These are phyloP conservation scores for Carpinus fangiana DNA, from an alignment of 306 rosid species.

Conservation along the genomic window DNA sequence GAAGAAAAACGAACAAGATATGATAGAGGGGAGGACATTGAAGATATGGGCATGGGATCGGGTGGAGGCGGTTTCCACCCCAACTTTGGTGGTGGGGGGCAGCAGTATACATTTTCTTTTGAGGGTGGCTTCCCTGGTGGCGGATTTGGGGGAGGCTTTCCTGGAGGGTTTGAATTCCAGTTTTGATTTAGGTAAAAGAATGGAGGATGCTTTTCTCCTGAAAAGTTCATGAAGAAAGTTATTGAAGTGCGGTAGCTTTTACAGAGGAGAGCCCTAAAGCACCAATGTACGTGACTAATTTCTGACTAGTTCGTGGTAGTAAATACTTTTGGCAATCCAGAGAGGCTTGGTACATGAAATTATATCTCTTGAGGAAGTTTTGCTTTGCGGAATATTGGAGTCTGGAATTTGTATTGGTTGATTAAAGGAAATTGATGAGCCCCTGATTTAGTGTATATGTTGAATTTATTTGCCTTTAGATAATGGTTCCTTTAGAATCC, in stretches of 20 bases:
- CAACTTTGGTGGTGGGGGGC: constrained; percentile 84
- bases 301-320: constrained; percentile 45
- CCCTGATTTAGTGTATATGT: constrained; percentile 22
- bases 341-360: constrained; percentile 35
- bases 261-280: constrained; percentile 31
- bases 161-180: constrained; percentile 70
- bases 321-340: constrained; percentile 36
- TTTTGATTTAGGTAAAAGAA: constrained; percentile 44
- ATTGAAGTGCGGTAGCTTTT: constrained; percentile 2
- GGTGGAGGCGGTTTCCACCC: constrained; percentile 60
- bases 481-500: constrained; percentile 20
- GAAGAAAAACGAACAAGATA: constrained; percentile 90
- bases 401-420: constrained; percentile 33
- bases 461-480: constrained; percentile 28
- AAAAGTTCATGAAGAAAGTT: constrained; percentile 11
- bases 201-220: constrained; percentile 7
- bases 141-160: constrained; percentile 61
- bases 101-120: constrained; percentile 62
- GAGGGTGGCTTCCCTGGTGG: constrained; percentile 69
- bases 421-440: constrained; percentile 28
- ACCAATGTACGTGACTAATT: constrained; percentile 44
- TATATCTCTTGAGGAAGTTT: constrained; percentile 29
- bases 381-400: constrained; percentile 25
- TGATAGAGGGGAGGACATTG: constrained; percentile 96
- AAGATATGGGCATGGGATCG: constrained; percentile 61